Conservation (phyloP, 306 rosid genomes). For the Corylus avellana region DNA sequence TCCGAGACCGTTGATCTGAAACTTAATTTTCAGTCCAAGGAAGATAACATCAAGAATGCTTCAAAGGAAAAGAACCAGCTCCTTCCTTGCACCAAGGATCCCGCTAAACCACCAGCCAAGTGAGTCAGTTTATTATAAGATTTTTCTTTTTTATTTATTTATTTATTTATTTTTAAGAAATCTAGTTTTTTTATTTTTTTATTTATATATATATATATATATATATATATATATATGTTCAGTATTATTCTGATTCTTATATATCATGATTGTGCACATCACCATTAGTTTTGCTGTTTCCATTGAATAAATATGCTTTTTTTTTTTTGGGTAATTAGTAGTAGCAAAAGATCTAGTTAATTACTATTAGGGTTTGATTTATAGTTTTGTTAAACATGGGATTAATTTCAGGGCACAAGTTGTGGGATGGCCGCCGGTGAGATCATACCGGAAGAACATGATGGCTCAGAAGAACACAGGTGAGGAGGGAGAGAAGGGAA, state of each 20-base stretch:
- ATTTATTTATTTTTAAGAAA: not conserved
- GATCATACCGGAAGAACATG: constrained; percentile 86
- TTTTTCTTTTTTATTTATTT: not conserved
- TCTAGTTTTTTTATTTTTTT: no score
- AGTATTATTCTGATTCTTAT: no score
- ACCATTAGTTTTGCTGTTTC: not conserved
- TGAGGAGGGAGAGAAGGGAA: constrained; percentile 47
- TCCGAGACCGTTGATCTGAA: constrained; percentile 89
- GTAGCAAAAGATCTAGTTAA: not conserved
- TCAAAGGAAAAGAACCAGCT: constrained; percentile 52
- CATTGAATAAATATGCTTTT: not conserved
- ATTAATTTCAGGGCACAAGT: constrained; percentile 74
- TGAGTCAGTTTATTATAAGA: constrained; percentile 22
- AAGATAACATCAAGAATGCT: constrained; percentile 48
- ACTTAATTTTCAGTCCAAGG: constrained; percentile 66
- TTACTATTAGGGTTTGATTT: not conserved
- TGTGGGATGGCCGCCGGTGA: constrained; percentile 99
- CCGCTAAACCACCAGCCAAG: constrained; percentile 92
- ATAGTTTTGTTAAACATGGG: not conserved
- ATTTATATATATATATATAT: no score
- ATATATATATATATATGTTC: no score
- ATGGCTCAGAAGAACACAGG: constrained; percentile 67
- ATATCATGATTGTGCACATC: not conserved
- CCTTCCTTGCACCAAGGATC: constrained; percentile 56
- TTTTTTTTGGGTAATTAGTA: no score